A percentile compares a stretch with the other conserved stretches of the same genome.
These are phyloP conservation scores for Talaromyces trachyspermus DNA, from an alignment of 495 filamentous ascomycete genomes.

Conservation along the genomic window DNA sequence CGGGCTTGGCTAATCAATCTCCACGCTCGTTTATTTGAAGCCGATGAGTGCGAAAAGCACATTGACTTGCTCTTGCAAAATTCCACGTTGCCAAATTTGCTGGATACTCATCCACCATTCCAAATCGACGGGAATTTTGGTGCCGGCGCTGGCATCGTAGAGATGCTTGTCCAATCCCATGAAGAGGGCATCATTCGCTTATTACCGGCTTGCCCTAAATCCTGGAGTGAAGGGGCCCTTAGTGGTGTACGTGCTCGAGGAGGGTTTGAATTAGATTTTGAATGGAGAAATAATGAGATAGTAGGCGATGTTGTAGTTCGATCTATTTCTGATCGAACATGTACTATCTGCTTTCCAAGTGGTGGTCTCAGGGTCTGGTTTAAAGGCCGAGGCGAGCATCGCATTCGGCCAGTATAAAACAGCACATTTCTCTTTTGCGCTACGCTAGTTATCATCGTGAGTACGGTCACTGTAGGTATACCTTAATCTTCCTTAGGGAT, in stretches of 20 bases:
- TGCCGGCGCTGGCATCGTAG: conserved; percentile 36
- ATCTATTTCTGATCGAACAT: conserved; percentile 12
- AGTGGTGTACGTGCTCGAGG: conserved; percentile 34
- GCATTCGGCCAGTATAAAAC: neutral
- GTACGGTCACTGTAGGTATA: neutral
- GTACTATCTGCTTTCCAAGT: conserved; percentile 17
- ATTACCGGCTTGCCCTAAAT: conserved; percentile 35
- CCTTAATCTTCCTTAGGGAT: neutral
- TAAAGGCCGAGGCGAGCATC: conserved; percentile 3
- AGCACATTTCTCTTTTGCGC: neutral
- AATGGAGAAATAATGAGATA: conserved; percentile 22
- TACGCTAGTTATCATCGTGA: neutral
- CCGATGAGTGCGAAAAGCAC: conserved; percentile 27
- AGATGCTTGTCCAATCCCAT: conserved; percentile 47
- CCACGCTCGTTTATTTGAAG: conserved; percentile 22
- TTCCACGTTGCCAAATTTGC: conserved; percentile 33
- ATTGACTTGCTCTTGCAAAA: conserved; percentile 28
- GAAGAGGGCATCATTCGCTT: conserved; percentile 33
- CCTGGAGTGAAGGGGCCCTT: conserved; percentile 26
- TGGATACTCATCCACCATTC: conserved; percentile 37
- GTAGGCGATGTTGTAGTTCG: conserved; percentile 14
- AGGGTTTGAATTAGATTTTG: conserved; percentile 32
- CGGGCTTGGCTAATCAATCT: conserved; percentile 42
- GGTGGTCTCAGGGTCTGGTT: conserved; percentile 12
- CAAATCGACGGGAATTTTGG: conserved; percentile 53